Conservation (phyloP, 805 yeast species). For the Sugiyamaella valdiviana region DNA sequence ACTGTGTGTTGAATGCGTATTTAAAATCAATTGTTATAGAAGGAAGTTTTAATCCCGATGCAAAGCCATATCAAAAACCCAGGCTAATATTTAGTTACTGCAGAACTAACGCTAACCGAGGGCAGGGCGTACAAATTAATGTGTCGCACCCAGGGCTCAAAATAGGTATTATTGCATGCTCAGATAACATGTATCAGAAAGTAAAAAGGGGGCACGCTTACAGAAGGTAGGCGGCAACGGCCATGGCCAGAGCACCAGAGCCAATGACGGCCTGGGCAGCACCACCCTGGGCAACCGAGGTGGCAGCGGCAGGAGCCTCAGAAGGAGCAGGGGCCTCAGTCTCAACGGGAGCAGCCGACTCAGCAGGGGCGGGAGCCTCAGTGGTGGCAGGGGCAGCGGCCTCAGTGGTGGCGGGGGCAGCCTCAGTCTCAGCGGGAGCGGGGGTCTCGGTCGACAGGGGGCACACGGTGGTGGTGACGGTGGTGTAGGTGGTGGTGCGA, state of each 20-base stretch:
- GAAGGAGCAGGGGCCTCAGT: slow-evolving; percentile 15
- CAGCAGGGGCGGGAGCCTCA: slow-evolving; percentile 18
- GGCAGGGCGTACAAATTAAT: neutral
- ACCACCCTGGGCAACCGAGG: slow-evolving; percentile 17
- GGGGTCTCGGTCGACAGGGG: slow-evolving; percentile 21
- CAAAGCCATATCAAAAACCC: neutral
- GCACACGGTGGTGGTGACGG: slow-evolving; percentile 29
- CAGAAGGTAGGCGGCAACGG: slow-evolving; percentile 44
- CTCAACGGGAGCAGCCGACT: slow-evolving; percentile 40
- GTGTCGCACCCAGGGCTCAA: neutral
- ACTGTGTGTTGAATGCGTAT: no score
- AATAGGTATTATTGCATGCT: neutral
- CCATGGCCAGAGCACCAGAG: slow-evolving; percentile 44
- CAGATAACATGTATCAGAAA: neutral
- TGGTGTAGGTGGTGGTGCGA: slow-evolving; percentile 36
- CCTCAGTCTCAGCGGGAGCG: slow-evolving; percentile 9
- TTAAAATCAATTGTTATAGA: no score
- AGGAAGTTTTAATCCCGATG: no score
- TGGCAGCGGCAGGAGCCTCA: slow-evolving; percentile 17
- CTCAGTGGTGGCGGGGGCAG: slow-evolving; percentile 15
- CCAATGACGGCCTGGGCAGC: slow-evolving; percentile 23
- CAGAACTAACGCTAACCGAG: neutral
- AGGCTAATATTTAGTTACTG: neutral
- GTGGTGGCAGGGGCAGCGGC: slow-evolving; percentile 20
- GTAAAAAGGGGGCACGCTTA: slow-evolving; percentile 22